phyloP scores from a whole-genome alignment of 495 filamentous ascomycete species.

The Chaetomium fimeti region DNA sequence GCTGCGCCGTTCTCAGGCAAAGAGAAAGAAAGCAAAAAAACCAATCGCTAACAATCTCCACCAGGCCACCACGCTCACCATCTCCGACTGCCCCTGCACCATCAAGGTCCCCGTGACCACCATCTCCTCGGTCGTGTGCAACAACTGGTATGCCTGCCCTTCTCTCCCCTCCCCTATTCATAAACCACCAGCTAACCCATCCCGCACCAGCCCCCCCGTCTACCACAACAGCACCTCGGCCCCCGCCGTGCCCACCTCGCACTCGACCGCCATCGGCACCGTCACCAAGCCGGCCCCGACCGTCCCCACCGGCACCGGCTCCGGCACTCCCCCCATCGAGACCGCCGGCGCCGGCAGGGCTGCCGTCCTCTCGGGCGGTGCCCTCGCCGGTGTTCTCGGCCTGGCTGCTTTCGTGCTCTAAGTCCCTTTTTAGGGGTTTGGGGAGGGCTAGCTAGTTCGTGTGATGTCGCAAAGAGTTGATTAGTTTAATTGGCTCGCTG shows the following conservation, averaged over 20 bases:
- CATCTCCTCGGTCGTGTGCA: conserved; percentile 62
- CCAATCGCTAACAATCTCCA: no score
- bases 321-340: conserved; percentile 49
- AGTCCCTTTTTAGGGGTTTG: conserved; percentile 36
- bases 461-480: no score
- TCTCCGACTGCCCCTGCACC: conserved; percentile 77
- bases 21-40: background rate
- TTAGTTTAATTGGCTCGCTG: background rate
- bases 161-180: background rate
- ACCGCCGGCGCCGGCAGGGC: conserved; percentile 63
- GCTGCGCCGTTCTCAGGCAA: no score
- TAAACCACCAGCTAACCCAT: conserved; percentile 5
- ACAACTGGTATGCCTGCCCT: conserved; percentile 60
- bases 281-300: conserved; percentile 38
- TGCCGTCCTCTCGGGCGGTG: conserved; percentile 65
- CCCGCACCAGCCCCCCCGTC: conserved; percentile 15
- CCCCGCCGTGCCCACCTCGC: conserved; percentile 35
- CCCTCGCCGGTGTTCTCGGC: conserved; percentile 72
- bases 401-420: conserved; percentile 74
- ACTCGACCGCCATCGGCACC: no score
- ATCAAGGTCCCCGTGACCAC: conserved; percentile 66
- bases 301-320: conserved; percentile 41
- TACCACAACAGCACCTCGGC: conserved; percentile 39
- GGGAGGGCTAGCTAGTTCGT: background rate
- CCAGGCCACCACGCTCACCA: conserved; percentile 71